These are phyloP conservation scores for Dictyostelium citrinum DNA, from an alignment of 78 protist genomes.

Conservation along the genomic window DNA sequence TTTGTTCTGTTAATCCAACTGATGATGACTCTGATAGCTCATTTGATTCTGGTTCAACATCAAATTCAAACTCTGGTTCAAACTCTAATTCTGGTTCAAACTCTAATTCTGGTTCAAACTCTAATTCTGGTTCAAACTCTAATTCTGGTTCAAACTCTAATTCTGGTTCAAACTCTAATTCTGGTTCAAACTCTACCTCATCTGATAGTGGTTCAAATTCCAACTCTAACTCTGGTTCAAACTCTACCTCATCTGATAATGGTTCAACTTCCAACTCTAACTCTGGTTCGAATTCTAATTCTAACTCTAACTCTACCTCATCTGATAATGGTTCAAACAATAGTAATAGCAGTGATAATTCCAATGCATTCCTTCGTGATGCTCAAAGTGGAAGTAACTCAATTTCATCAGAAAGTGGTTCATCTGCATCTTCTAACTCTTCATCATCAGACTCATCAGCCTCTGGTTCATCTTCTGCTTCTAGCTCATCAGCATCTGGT, in stretches of 20 bases:
- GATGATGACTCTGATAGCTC: not conserved
- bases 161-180: not conserved
- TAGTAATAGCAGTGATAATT: not conserved
- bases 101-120: too few species aligned
- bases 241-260: too few species aligned
- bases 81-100: not conserved
- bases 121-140: not conserved
- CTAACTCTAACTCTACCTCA: not conserved
- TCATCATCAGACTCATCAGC: not conserved
- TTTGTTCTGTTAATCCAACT: not conserved
- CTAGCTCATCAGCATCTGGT: not conserved
- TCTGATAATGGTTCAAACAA: not conserved
- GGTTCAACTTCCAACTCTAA: not conserved
- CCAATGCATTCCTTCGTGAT: not conserved
- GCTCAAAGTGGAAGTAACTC: not conserved
- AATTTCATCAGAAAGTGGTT: not conserved
- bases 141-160: not conserved
- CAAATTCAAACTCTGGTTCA: not conserved
- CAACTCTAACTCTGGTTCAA: not conserved
- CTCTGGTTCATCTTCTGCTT: not conserved
- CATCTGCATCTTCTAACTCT: not conserved
- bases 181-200: not conserved
- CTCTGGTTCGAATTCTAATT: not conserved
- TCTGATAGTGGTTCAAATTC: not conserved
- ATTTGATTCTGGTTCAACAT: not conserved